phyloP scores from a whole-genome alignment of 2,329 filamentous ascomycete genomes.

The Colletotrichum lini region DNA sequence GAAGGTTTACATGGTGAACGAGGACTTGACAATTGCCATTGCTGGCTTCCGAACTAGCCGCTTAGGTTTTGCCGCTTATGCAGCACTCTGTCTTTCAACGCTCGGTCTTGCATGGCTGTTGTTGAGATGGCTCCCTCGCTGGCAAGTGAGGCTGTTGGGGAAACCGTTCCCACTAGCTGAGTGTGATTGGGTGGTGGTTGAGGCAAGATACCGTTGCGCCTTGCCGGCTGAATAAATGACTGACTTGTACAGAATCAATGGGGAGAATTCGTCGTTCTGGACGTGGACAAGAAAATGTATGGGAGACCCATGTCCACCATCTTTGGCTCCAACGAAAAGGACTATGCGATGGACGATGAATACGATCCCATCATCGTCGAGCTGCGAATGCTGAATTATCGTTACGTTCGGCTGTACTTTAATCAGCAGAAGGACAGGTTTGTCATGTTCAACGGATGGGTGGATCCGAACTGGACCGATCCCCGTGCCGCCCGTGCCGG shows the following conservation, averaged over 20 bases:
- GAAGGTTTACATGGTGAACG: conserved; percentile 92
- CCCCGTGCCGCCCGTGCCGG: conserved; percentile 82
- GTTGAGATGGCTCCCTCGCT: conserved; percentile 90
- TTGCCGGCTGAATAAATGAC: conserved; percentile 11
- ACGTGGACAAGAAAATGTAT: conserved; percentile 70
- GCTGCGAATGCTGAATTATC: conserved; percentile 87
- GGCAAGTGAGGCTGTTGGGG: conserved; percentile 85
- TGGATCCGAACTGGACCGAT: conserved; percentile 90
- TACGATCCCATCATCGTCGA: conserved; percentile 83
- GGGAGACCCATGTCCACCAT: conserved; percentile 71
- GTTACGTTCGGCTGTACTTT: conserved; percentile 94
- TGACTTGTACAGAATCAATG: conserved; percentile 81
- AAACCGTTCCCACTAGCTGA: conserved; percentile 76
- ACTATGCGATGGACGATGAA: conserved; percentile 73
- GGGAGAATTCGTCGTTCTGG: conserved; percentile 88
- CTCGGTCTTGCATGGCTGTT: conserved; percentile 86
- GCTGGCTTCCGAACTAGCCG: conserved; percentile 89
- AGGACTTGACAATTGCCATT: conserved; percentile 94
- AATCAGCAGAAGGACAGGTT: conserved; percentile 93
- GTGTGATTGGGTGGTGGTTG: conserved; percentile 93
- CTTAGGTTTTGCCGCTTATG: conserved; percentile 78
- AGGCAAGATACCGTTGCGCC: conserved; percentile 64
- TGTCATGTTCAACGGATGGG: conserved; percentile 89
- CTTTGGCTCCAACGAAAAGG: conserved; percentile 78
- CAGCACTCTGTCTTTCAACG: conserved; percentile 78